Percentiles rank a stretch among this genome's conserved stretches.
These are phyloP conservation scores for Moesziomyces antarcticus DNA, from an alignment of 1,284 basidiomycete genomes.

Conservation along the genomic window DNA sequence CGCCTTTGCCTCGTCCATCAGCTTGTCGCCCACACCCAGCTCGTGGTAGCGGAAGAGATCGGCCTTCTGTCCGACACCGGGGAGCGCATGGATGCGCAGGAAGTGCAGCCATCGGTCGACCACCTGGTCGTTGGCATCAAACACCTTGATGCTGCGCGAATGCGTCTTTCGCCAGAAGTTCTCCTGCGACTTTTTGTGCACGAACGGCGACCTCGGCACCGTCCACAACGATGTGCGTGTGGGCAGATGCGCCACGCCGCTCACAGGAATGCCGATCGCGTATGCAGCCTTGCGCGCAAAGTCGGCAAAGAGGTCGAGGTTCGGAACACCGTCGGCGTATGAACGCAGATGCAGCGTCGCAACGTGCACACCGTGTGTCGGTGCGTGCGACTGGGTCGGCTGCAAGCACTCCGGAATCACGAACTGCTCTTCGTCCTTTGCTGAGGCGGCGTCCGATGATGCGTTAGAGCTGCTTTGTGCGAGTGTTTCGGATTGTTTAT, in stretches of 20 bases:
- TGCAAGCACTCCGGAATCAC: constrained; percentile 38
- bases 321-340: constrained; percentile 70
- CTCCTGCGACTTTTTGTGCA: constrained; percentile 94
- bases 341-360: constrained; percentile 86
- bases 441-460: background rate
- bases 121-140: constrained; percentile 83
- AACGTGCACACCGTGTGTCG: constrained; percentile 79
- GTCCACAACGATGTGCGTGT: constrained; percentile 85
- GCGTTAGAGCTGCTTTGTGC: background rate
- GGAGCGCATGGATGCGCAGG: constrained; percentile 79
- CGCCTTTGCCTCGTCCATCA: constrained; percentile 45
- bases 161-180: constrained; percentile 90
- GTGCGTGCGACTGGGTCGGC: constrained; percentile 36
- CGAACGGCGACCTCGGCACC: constrained; percentile 86
- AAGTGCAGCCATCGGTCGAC: constrained; percentile 86
- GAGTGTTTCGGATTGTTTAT: background rate
- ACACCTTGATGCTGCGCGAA: constrained; percentile 87
- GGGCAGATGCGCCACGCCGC: constrained; percentile 78
- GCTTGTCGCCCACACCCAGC: constrained; percentile 27
- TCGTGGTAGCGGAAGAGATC: constrained; percentile 74
- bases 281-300: constrained; percentile 86
- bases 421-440: constrained; percentile 35
- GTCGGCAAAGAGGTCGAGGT: constrained; percentile 83
- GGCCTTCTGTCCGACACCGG: constrained; percentile 86
- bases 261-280: constrained; percentile 83